Percentiles rank a stretch among this genome's conserved stretches.
Conservation (phyloP, 208 protist species). For the Trypanosoma scelopori region DNA sequence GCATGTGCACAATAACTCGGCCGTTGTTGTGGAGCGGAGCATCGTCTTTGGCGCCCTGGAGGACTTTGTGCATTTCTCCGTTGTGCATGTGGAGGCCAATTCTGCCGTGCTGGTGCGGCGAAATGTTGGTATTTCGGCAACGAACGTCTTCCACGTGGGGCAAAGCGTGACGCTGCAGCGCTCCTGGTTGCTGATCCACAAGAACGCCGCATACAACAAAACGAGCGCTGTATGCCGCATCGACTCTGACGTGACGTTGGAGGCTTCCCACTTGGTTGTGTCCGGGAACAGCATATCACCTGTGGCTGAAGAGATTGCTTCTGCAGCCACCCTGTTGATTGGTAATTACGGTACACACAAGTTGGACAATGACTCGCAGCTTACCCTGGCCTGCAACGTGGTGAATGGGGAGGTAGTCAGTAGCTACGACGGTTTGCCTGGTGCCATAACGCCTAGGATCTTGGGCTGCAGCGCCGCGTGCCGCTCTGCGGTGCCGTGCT, state of each 20-base stretch:
- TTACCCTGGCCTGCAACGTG: conserved; percentile 5
- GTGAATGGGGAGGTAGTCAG: background rate
- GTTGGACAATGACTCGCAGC: background rate
- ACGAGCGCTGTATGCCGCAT: background rate
- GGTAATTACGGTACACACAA: background rate
- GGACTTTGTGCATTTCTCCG: background rate
- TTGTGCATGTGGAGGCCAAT: background rate
- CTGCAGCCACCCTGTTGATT: background rate
- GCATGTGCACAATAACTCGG: conserved; percentile 12
- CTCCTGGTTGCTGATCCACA: conserved; percentile 7
- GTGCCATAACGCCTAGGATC: background rate
- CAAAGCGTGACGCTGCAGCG: background rate
- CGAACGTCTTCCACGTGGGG: background rate
- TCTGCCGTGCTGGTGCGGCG: background rate
- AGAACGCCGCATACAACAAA: conserved; percentile 11
- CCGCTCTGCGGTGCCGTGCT: background rate
- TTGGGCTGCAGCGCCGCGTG: background rate
- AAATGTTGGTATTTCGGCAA: conserved; percentile 7
- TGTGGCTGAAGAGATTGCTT: background rate
- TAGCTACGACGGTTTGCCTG: background rate
- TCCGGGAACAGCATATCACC: conserved; percentile 13
- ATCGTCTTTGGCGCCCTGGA: background rate
- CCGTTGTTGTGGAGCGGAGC: background rate
- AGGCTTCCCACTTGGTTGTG: conserved; percentile 1
- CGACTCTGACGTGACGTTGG: background rate